Conservation (phyloP, 139 green algal species). For the Chlamydomonas sp. region DNA sequence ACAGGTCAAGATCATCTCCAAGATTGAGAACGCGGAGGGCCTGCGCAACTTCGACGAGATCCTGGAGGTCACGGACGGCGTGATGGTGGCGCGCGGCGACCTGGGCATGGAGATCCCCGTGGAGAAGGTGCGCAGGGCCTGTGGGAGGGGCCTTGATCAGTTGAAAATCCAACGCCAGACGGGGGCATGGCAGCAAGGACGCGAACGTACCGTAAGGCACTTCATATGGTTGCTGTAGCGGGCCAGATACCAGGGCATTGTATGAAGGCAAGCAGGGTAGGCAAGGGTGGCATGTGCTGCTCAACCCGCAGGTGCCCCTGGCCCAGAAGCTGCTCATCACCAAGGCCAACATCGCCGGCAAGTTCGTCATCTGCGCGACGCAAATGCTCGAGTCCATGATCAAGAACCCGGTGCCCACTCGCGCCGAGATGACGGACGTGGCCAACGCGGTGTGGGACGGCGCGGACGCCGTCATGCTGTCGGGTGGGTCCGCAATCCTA, state of each 20-base stretch:
- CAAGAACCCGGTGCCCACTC: slow-evolving; percentile 70
- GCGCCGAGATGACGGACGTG: slow-evolving; percentile 91
- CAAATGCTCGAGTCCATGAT: slow-evolving; percentile 82
- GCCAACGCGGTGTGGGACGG: slow-evolving; percentile 91
- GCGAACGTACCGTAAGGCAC: too few relatives aligned
- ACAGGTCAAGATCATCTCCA: slow-evolving; percentile 74
- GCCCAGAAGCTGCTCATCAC: slow-evolving; percentile 76
- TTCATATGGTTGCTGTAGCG: not conserved
- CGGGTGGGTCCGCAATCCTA: not conserved
- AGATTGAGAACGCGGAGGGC: slow-evolving; percentile 77
- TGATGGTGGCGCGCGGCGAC: slow-evolving; percentile 77
- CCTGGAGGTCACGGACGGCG: slow-evolving; percentile 70
- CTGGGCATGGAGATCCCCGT: slow-evolving; percentile 74
- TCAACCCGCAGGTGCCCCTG: slow-evolving; percentile 54
- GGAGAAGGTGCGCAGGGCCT: slow-evolving; percentile 24
- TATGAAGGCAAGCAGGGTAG: too few relatives aligned
- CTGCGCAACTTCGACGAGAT: slow-evolving; percentile 76
- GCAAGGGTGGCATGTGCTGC: too few relatives aligned
- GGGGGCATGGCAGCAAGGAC: too few relatives aligned
- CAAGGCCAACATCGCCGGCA: slow-evolving; percentile 76
- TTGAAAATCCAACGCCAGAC: too few relatives aligned
- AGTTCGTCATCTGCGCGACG: slow-evolving; percentile 64
- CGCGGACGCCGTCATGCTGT: slow-evolving; percentile 76
- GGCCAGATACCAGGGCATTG: not conserved
- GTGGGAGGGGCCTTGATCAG: too few relatives aligned